A percentile compares a stretch with the other conserved stretches of the same genome.
phyloP scores from a whole-genome alignment of 495 filamentous ascomycete species.

The Penicillium verhagenii region DNA sequence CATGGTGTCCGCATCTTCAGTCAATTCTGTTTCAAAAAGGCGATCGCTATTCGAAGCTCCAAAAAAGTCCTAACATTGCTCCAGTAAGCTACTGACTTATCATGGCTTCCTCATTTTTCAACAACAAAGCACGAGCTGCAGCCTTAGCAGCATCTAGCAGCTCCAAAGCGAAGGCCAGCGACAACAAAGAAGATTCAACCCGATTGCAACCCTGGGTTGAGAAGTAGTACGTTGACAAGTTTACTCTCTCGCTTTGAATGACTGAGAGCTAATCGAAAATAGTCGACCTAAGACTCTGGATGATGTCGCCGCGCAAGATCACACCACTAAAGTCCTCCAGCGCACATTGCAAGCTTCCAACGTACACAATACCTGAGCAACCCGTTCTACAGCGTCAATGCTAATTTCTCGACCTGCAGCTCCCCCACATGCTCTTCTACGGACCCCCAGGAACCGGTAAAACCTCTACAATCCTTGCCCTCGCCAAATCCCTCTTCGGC shows the following conservation, averaged over 20 bases:
- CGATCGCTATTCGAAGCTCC: slow-evolving; percentile 2
- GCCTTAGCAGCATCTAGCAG: slow-evolving; percentile 59
- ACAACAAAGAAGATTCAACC: slow-evolving; percentile 60
- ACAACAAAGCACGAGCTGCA: slow-evolving; percentile 87
- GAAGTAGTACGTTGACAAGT: slow-evolving; percentile 84
- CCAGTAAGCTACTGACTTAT: slow-evolving; percentile 27
- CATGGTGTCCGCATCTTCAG: slow-evolving; percentile 14
- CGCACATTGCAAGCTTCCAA: slow-evolving; percentile 94
- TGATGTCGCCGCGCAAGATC: slow-evolving; percentile 97
- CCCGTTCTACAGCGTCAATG: background rate
- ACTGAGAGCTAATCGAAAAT: slow-evolving; percentile 4
- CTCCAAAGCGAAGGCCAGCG: slow-evolving; percentile 51
- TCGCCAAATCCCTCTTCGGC: slow-evolving; percentile 96
- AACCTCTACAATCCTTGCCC: slow-evolving; percentile 95
- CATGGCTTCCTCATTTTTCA: slow-evolving; percentile 79
- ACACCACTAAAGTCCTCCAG: slow-evolving; percentile 89
- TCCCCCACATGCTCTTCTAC: slow-evolving; percentile 99
- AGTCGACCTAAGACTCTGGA: slow-evolving; percentile 91
- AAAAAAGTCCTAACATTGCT: background rate
- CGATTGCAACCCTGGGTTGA: slow-evolving; percentile 94
- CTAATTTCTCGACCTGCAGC: slow-evolving; percentile 40
- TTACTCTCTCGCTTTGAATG: too few species aligned
- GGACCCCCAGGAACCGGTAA: slow-evolving; percentile 97
- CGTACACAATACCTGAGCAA: slow-evolving; percentile 41
- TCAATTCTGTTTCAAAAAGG: slow-evolving; percentile 4